Conservation (phyloP, 805 yeast genomes). For the Lachancea kluyveri region DNA sequence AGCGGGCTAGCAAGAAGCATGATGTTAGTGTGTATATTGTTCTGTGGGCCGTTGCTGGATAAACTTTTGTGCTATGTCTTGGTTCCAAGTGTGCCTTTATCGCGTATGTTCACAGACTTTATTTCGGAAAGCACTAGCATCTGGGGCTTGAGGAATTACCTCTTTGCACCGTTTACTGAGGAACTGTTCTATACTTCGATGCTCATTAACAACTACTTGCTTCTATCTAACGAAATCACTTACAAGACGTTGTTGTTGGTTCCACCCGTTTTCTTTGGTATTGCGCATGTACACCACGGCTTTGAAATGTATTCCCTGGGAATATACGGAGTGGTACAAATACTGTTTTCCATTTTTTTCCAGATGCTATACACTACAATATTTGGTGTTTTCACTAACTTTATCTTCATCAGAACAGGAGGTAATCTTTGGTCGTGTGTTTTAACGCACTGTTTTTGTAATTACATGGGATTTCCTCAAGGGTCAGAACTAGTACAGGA, state of each 20-base stretch:
- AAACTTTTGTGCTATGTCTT: conserved; percentile 15
- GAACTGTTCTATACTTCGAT: conserved; percentile 31
- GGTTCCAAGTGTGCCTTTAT: conserved; percentile 9
- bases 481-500: conserved; percentile 17
- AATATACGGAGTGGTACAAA: conserved; percentile 9
- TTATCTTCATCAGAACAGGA: conserved; percentile 24
- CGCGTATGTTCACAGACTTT: conserved; percentile 10
- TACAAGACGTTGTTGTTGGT: conserved; percentile 13
- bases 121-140: conserved; percentile 16
- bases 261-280: conserved; percentile 28
- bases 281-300: conserved; percentile 32
- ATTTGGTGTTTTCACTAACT: conserved; percentile 30
- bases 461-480: conserved; percentile 30
- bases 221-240: conserved; percentile 4
- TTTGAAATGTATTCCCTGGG: conserved; percentile 22
- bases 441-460: conserved; percentile 25
- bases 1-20: conserved; percentile 12
- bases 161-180: conserved; percentile 31
- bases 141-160: conserved; percentile 29
- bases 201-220: conserved; percentile 18
- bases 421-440: conserved; percentile 28
- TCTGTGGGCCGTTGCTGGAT: conserved; percentile 24
- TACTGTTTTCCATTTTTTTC: conserved; percentile 16
- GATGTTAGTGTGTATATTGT: conserved; percentile 15
- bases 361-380: conserved; percentile 28